Evolutionary conservation across 1,284 basidiomycete species (phyloP).

Genomic region (Anthracocystis setariae): DNA sequence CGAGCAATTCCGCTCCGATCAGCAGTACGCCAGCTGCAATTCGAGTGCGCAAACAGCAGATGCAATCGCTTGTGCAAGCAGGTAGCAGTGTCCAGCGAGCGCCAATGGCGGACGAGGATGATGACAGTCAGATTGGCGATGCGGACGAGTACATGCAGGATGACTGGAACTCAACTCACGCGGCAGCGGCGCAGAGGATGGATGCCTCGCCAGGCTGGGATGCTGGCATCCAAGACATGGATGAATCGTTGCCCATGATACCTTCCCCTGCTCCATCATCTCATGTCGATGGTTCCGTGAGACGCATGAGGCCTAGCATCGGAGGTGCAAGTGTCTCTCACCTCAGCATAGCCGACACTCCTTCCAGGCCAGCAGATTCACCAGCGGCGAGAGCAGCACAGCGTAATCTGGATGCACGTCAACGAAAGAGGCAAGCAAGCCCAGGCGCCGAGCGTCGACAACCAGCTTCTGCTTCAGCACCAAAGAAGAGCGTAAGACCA

Average conservation of each 20-base stretch:
- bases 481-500: constrained; percentile 17
- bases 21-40: constrained; percentile 46
- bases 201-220: constrained; percentile 19
- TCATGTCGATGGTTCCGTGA: constrained; percentile 24
- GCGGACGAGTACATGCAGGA: constrained; percentile 7
- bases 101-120: constrained; percentile 6
- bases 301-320: constrained; percentile 28
- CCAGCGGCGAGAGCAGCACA: constrained; percentile 39
- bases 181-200: constrained; percentile 6
- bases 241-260: constrained; percentile 31
- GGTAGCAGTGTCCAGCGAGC: neutral
- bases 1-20: constrained; percentile 21
- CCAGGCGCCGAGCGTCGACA: constrained; percentile 17
- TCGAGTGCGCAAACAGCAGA: constrained; percentile 15
- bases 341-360: constrained; percentile 21
- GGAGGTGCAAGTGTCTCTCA: constrained; percentile 24
- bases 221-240: constrained; percentile 6
- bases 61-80: neutral
- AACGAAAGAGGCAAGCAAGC: constrained; percentile 34
- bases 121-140: constrained; percentile 30
- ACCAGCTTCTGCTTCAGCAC: constrained; percentile 1
- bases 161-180: constrained; percentile 11
- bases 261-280: constrained; percentile 31
- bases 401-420: constrained; percentile 25
- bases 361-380: constrained; percentile 18